Percentiles rank a stretch among this genome's conserved stretches.
Conservation (phyloP, 2,329 filamentous ascomycete genomes). For the Penicillium italicum region DNA sequence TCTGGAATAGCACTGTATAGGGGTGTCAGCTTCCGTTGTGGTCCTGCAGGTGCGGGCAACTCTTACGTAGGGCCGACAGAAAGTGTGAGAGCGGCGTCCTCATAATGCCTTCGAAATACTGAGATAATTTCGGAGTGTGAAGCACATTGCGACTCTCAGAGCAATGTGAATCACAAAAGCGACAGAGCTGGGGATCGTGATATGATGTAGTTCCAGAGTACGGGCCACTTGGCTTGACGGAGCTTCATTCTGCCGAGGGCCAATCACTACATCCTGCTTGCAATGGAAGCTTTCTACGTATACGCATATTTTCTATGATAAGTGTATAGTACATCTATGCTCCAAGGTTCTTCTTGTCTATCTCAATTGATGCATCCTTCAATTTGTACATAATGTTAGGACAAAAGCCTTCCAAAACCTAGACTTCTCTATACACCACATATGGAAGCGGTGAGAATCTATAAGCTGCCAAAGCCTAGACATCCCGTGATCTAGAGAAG, state of each 20-base stretch:
- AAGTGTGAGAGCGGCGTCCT: slow-evolving; percentile 33
- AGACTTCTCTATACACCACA: neutral
- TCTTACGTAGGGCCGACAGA: slow-evolving; percentile 37
- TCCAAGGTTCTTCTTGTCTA: neutral
- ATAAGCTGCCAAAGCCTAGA: neutral
- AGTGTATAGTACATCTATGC: neutral
- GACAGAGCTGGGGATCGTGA: slow-evolving; percentile 4
- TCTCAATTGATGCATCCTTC: neutral
- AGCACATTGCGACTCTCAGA: slow-evolving; percentile 34
- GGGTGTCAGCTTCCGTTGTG: slow-evolving; percentile 20
- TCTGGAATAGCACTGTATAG: slow-evolving; percentile 33
- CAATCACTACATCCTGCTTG: slow-evolving; percentile 12
- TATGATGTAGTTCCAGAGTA: slow-evolving; percentile 24
- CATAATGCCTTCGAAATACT: slow-evolving; percentile 32
- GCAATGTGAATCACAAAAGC: slow-evolving; percentile 1
- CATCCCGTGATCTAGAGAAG: neutral
- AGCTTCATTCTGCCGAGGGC: slow-evolving; percentile 36
- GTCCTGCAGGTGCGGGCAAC: slow-evolving; percentile 4
- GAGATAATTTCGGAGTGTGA: slow-evolving; percentile 21
- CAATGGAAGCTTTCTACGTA: neutral
- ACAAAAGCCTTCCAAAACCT: neutral
- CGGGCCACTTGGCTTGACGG: slow-evolving; percentile 40
- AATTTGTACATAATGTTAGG: neutral
- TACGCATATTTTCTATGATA: neutral
- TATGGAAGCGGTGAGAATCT: neutral